These are phyloP conservation scores for Monosporascus sp. DNA, from an alignment of 2,329 filamentous ascomycete species.

Conservation along the genomic window DNA sequence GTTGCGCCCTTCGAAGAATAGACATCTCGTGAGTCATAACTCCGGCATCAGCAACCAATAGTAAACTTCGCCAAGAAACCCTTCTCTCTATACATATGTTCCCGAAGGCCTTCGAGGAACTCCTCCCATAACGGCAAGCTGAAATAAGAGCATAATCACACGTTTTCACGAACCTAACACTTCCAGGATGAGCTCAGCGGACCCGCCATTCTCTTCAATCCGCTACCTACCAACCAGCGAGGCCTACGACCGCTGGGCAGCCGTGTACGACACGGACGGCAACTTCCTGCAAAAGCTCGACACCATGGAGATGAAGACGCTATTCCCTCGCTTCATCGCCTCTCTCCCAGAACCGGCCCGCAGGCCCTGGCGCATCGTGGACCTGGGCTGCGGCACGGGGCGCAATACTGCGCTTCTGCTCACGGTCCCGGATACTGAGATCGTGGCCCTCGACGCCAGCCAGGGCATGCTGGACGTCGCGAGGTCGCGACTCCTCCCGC, in stretches of 20 bases:
- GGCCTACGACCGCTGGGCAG: conserved; percentile 29
- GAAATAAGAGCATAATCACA: too few relatives aligned
- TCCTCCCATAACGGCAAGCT: too few relatives aligned
- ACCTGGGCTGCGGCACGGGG: conserved; percentile 62
- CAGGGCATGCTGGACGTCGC: conserved; percentile 53
- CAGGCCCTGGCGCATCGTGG: conserved; percentile 40
- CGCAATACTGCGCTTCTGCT: conserved; percentile 54
- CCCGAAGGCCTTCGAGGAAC: too few relatives aligned
- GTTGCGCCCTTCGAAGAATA: too few relatives aligned
- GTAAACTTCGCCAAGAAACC: too few relatives aligned
- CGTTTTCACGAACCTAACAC: too few relatives aligned
- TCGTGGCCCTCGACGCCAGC: conserved; percentile 53
- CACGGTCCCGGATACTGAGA: conserved; percentile 26
- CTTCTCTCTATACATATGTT: too few relatives aligned
- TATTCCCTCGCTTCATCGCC: conserved; percentile 45
- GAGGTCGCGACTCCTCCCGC: conserved; percentile 25
- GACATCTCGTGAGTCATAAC: too few relatives aligned
- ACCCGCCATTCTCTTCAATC: conserved; percentile 8
- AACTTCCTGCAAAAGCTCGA: conserved; percentile 64
- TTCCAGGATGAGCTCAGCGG: too few relatives aligned
- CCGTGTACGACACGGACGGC: conserved; percentile 58
- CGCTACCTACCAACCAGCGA: conserved; percentile 27
- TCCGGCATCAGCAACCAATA: too few relatives aligned
- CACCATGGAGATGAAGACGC: conserved; percentile 44
- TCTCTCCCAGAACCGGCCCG: conserved; percentile 17